These are phyloP conservation scores for Alternaria sp. DNA, from an alignment of 2,329 filamentous ascomycete genomes.

Conservation along the genomic window DNA sequence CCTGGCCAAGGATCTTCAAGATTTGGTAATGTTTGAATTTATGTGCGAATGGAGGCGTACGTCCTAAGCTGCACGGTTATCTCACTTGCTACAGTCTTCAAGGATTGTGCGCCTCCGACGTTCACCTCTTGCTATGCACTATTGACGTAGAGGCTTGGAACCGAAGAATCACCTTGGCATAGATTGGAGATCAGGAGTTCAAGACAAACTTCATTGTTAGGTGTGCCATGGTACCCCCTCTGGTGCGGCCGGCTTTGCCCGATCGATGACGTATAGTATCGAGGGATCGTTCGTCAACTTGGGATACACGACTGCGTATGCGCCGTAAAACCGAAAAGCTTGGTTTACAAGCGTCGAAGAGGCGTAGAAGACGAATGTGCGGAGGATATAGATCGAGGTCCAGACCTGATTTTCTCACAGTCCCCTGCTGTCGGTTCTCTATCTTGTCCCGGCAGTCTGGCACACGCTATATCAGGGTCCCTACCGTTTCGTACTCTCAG, in stretches of 20 bases:
- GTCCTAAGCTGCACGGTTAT: not conserved
- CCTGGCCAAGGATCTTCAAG: not conserved
- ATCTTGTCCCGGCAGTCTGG: conserved; percentile 7
- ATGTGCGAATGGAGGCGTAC: not conserved
- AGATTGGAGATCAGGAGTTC: not conserved
- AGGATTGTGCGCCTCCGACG: not conserved
- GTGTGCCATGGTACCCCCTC: not conserved
- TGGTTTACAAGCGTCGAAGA: conserved; percentile 4
- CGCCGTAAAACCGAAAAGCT: not conserved
- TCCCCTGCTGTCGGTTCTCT: conserved; percentile 9
- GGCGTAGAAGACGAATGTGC: conserved; percentile 5
- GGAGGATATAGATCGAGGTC: conserved; percentile 13
- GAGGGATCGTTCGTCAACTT: not conserved
- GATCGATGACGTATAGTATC: conserved; percentile 7
- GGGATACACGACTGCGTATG: not conserved
- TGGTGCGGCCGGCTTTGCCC: conserved; percentile 4
- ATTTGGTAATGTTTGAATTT: not conserved
- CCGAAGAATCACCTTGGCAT: not conserved
- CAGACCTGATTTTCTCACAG: conserved; percentile 4
- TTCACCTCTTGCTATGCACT: not conserved
- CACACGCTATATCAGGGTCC: conserved; percentile 9
- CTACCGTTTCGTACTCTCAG: conserved; percentile 9
- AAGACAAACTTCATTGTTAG: not conserved
- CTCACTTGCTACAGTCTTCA: not conserved
- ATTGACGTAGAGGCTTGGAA: not conserved